phyloP scores from a whole-genome alignment of 371 early-diverging fungal genomes.

The Saksenaea oblongispora region DNA sequence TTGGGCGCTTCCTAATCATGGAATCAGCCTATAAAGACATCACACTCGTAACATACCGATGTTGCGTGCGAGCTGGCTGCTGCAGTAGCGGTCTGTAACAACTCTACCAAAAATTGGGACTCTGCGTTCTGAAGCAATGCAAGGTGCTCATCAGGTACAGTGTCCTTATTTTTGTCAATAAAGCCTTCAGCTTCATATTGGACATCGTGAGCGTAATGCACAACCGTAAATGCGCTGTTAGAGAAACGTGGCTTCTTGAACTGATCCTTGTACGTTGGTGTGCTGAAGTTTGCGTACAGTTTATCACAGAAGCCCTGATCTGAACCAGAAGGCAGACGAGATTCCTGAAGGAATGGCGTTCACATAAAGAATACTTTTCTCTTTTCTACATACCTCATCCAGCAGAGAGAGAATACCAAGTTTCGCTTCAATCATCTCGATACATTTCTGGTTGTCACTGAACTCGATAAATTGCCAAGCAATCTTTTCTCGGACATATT shows the following conservation, averaged over 20 bases:
- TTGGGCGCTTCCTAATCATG: constrained; percentile 9
- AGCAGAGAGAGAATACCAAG: constrained; percentile 94
- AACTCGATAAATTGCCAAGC: constrained; percentile 93
- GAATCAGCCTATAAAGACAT: constrained; percentile 6
- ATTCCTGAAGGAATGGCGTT: constrained; percentile 42
- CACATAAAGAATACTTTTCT: constrained; percentile 29
- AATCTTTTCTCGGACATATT: constrained; percentile 93
- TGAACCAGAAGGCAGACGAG: constrained; percentile 89
- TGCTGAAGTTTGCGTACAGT: constrained; percentile 77
- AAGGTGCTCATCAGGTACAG: constrained; percentile 92
- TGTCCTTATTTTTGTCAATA: constrained; percentile 99
- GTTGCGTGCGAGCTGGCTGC: constrained; percentile 46
- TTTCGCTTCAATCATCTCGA: constrained; percentile 96
- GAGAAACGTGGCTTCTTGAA: constrained; percentile 92
- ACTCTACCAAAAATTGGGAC: constrained; percentile 77
- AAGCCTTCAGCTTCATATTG: constrained; percentile 93
- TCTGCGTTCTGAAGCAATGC: constrained; percentile 68
- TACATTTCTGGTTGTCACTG: constrained; percentile 99
- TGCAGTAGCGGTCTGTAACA: constrained; percentile 59
- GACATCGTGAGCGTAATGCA: constrained; percentile 93
- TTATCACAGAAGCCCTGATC: constrained; percentile 86
- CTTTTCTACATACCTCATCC: constrained; percentile 77
- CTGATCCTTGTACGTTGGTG: constrained; percentile 70
- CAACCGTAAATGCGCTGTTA: constrained; percentile 78
- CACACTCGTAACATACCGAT: constrained; percentile 3